Evolutionary conservation across 2,329 filamentous ascomycete genomes (phyloP), one percentile per base, ranked within the genome.

Genomic region (Beauveria varroae): DNA sequence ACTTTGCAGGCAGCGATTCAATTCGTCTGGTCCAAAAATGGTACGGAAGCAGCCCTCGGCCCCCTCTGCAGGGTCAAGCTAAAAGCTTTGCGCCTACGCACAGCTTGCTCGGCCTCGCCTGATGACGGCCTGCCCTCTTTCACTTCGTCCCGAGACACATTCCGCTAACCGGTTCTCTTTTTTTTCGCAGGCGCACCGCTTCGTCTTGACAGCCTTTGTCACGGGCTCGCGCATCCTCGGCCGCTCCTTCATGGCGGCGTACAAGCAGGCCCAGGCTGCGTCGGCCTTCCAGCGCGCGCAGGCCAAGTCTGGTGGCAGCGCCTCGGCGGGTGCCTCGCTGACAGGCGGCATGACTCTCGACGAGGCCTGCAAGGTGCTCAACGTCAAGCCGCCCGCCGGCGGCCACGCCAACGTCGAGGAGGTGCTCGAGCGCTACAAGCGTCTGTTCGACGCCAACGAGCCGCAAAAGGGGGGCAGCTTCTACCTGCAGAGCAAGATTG

Each of bases 381-480:
- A 99, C 74, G 92, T 99, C 68, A 91, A 93, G 74, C 91, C 93
- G 43, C 93, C 93, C 1, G 67, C 71, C 22, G 84, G 82, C 64
- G 91, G 90, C 51, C 82, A 91, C 72, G 82, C 88, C 63, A 89
- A 93, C 72, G 79, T 93, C 73, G 90, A 93, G 68, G 82, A 88
- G 66, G 86, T 96, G 60, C 87, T 89, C 76, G 86, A 89, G 68
- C 84, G 92, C 59, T 99, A 98, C 82, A 98, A 98, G 84, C 86
- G 88, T 66, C 79, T 99, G 53, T 99, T 97, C 73, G 95, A 99
- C 75, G 79, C 85, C 68, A 99, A 99, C 78, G 90, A 99, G 66
- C 93, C 95, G 12, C 83, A 96, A 75, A 96, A 96, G 72, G 95
- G 95, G 41, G 95, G 95, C 58, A 97, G 92, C 70, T 99, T 99